phyloP scores from a whole-genome alignment of 352 stramenopile genomes.

The Aphanomyces euteiches region DNA sequence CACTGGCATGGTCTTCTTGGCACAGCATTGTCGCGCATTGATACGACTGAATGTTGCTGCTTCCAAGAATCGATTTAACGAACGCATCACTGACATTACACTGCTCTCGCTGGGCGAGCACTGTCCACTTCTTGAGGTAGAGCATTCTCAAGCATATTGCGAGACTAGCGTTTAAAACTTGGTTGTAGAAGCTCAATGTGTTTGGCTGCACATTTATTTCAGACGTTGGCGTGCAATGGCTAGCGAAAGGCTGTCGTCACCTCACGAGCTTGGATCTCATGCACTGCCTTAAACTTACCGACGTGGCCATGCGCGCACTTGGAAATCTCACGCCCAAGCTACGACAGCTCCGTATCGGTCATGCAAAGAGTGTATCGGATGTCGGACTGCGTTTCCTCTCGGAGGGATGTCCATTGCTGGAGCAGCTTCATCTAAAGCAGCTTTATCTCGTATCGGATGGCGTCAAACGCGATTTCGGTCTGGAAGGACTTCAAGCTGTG shows the following conservation, averaged over 20 bases:
- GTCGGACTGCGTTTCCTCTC: conserved; percentile 82
- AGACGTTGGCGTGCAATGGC: conserved; percentile 87
- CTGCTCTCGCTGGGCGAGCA: conserved; percentile 74
- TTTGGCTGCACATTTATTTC: conserved; percentile 84
- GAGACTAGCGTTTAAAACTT: conserved; percentile 6
- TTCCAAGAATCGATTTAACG: conserved; percentile 49
- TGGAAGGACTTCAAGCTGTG: conserved; percentile 89
- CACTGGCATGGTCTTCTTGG: conserved; percentile 75
- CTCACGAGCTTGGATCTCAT: conserved; percentile 79
- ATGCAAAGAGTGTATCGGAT: conserved; percentile 72
- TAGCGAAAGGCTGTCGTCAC: conserved; percentile 67
- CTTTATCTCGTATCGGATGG: conserved; percentile 91
- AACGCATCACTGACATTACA: conserved; percentile 85
- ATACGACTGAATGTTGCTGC: conserved; percentile 65
- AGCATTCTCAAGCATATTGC: conserved; percentile 27
- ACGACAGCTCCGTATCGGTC: conserved; percentile 43
- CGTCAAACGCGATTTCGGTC: conserved; percentile 86
- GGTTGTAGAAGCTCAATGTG: conserved; percentile 51
- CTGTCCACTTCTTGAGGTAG: conserved; percentile 40
- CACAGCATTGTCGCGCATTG: conserved; percentile 63
- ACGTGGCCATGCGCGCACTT: conserved; percentile 57
- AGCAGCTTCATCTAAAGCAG: conserved; percentile 64
- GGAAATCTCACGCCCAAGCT: conserved; percentile 42
- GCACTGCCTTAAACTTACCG: conserved; percentile 81
- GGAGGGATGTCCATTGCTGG: conserved; percentile 75